Percentiles rank a stretch among this genome's conserved stretches.
Conservation (phyloP, 2,329 filamentous ascomycete genomes). For the Fusarium sambucinum region DNA sequence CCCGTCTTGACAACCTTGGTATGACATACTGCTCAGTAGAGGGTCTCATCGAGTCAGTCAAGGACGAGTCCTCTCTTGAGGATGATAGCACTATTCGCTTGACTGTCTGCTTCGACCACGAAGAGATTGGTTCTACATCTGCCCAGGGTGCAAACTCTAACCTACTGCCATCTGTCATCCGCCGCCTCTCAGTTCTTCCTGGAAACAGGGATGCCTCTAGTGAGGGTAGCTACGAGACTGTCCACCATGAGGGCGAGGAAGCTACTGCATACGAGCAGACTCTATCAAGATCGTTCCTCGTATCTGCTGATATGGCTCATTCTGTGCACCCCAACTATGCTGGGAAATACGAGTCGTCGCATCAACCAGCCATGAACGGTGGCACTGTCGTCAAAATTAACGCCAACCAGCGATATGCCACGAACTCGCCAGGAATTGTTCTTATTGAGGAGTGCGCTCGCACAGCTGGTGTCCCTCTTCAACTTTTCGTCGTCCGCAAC, state of each 20-base stretch:
- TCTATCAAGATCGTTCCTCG: constrained; percentile 87
- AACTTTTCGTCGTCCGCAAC: constrained; percentile 96
- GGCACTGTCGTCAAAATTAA: constrained; percentile 98
- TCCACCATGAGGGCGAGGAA: constrained; percentile 69
- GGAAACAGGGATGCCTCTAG: constrained; percentile 74
- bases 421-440: constrained; percentile 94
- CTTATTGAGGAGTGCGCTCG: constrained; percentile 88
- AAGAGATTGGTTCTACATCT: constrained; percentile 93
- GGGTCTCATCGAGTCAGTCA: constrained; percentile 84
- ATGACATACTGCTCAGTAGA: constrained; percentile 95
- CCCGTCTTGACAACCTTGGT: constrained; percentile 94
- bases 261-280: constrained; percentile 94
- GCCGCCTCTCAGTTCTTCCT: constrained; percentile 85
- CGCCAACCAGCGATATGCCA: constrained; percentile 96
- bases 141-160: constrained; percentile 96
- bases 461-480: constrained; percentile 81
- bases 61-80: constrained; percentile 72
- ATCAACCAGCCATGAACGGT: constrained; percentile 95
- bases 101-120: constrained; percentile 96
- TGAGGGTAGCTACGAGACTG: constrained; percentile 70
- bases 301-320: constrained; percentile 98
- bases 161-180: constrained; percentile 86
- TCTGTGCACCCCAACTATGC: constrained; percentile 95
- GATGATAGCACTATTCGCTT: constrained; percentile 86
- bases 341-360: constrained; percentile 89